Base-by-base conservation (phyloP, 345 rosid genomes). In the Xanthoceras sorbifolium region DNA sequence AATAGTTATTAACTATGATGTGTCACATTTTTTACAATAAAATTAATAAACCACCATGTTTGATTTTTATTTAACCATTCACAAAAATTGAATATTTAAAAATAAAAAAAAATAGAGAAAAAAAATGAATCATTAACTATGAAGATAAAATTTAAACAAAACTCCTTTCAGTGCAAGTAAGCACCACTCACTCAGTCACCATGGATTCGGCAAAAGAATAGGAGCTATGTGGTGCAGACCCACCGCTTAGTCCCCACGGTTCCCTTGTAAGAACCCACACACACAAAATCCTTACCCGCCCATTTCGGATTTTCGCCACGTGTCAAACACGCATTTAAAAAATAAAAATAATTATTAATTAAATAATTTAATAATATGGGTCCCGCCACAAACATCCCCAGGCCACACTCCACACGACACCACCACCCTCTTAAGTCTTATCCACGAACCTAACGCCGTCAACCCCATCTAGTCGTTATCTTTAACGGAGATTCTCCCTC, bases 381-480 rank as follows among this genome's bases (percentile, higher is more conserved):
- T 64, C 71, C 92, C 75, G 61, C 80, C 73, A 70, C 72, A n/a
- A n/a, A n/a, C n/a, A n/a, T 72, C 3, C 50, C 3, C 9, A 32
- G 67, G 72, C 22, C 80, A 76, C 74, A 67, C 78, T 4, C 36
- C 70, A 34, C 22, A 11, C 20, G 77, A 15, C 57, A 23, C 61
- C 23, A 20, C 55, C 55, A 17, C 55, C 15, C n/a, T 6, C n/a
- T 17, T n/a, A n/a, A n/a, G n/a, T n/a, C 69, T 79, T 77, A 74
- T 69, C 75, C 74, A 66, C 80, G 54, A 77, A 66, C 84, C 32
- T 75, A 75, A 69, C 82, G 82, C 70, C 79, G 77, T 77, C 76
- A 64, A 65, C 62, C 10, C 23, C 60, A n/a, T n/a, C 42, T 38
- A 9, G 42, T 38, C 82, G 80, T 78, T 62, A 70, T 46, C 4